These are phyloP conservation scores for Macrophomina tecta DNA, from an alignment of 2,329 filamentous ascomycete species.

Conservation along the genomic window DNA sequence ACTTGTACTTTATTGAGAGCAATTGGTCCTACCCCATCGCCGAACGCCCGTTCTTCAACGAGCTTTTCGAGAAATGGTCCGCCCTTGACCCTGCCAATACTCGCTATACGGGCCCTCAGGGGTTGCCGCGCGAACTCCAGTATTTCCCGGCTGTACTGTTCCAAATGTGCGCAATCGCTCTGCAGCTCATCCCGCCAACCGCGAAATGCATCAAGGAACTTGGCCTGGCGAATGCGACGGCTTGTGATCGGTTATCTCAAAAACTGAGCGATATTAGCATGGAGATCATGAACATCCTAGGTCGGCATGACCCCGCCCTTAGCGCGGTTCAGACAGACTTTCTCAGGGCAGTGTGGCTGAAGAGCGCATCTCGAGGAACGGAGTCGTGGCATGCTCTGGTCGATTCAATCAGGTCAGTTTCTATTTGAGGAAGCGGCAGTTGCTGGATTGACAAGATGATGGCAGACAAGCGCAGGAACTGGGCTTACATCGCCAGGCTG, in stretches of 20 bases:
- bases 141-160: neutral
- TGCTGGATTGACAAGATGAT: neutral
- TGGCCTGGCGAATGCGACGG: neutral
- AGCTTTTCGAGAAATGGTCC: neutral
- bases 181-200: constrained; percentile 7
- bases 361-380: constrained; percentile 9
- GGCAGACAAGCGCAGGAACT: constrained; percentile 8
- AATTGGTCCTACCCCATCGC: constrained; percentile 9
- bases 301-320: constrained; percentile 7
- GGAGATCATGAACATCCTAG: constrained; percentile 12
- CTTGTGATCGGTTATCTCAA: neutral
- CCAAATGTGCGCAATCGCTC: neutral
- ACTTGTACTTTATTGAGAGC: constrained; percentile 14
- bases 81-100: neutral
- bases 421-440: accelerated
- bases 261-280: constrained; percentile 1
- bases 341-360: constrained; percentile 14
- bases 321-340: constrained; percentile 17
- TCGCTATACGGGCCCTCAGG: neutral
- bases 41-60: constrained; percentile 13
- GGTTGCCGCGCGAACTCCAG: neutral
- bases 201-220: neutral
- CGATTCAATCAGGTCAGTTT: neutral
- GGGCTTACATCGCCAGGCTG: constrained; percentile 12
- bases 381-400: constrained; percentile 12